Percentiles rank a stretch among this genome's conserved stretches.
Conservation (phyloP, 1,284 basidiomycete genomes). For the Ganoderma lingzhi region DNA sequence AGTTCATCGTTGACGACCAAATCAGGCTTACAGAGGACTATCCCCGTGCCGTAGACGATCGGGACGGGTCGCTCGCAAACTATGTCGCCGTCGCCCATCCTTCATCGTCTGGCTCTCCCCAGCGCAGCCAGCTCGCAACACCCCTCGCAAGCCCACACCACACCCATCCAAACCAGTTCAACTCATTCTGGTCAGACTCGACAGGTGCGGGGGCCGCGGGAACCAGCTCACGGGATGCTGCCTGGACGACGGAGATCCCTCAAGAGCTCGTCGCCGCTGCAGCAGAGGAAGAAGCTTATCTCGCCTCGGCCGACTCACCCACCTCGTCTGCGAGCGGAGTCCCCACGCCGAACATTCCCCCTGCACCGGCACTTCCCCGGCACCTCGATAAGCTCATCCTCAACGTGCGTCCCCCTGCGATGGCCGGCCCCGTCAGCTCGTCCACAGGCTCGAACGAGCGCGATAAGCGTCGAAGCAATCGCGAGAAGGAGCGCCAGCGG, state of each 20-base stretch:
- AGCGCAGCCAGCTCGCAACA: slow-evolving; percentile 28
- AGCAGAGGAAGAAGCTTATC: slow-evolving; percentile 83
- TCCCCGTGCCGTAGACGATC: slow-evolving; percentile 91
- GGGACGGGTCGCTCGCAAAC: slow-evolving; percentile 93
- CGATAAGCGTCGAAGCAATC: slow-evolving; percentile 28
- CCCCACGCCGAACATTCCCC: slow-evolving; percentile 79
- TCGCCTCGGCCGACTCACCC: slow-evolving; percentile 52
- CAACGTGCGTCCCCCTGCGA: slow-evolving; percentile 58
- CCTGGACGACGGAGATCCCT: slow-evolving; percentile 84
- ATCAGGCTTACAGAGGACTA: slow-evolving; percentile 85
- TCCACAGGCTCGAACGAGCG: slow-evolving; percentile 29
- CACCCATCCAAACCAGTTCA: slow-evolving; percentile 42
- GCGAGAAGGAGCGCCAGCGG: slow-evolving; percentile 34
- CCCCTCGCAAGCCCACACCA: slow-evolving; percentile 36
- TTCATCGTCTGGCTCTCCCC: slow-evolving; percentile 42
- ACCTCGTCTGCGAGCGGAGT: slow-evolving; percentile 45
- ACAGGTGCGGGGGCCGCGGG: slow-evolving; percentile 45
- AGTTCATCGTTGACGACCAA: slow-evolving; percentile 95
- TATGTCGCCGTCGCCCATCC: slow-evolving; percentile 75
- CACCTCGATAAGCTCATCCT: slow-evolving; percentile 96
- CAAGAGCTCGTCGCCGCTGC: slow-evolving; percentile 79
- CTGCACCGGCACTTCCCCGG: slow-evolving; percentile 87
- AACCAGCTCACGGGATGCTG: slow-evolving; percentile 43
- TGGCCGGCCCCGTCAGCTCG: slow-evolving; percentile 30
- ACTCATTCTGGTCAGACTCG: slow-evolving; percentile 58